Evolutionary conservation across 345 rosid genomes (phyloP).

Genomic region (Euphorbia tirucalli): DNA sequence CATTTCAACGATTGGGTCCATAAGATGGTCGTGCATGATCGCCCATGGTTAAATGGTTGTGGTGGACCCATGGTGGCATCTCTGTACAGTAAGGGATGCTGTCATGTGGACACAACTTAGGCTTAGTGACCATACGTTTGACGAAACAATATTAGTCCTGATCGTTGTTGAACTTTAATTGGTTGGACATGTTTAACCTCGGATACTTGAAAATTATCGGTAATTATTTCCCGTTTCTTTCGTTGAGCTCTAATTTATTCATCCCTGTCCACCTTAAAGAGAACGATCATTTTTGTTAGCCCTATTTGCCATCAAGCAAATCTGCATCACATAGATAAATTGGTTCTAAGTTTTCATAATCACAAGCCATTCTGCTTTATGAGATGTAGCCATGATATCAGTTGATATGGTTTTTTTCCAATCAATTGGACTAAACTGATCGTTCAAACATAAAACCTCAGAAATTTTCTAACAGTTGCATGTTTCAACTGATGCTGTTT

Average conservation of each 20-base stretch:
- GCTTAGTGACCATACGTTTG: background rate
- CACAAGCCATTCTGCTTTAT: background rate
- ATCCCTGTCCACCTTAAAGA: background rate
- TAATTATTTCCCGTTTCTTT: background rate
- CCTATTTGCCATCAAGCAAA: background rate
- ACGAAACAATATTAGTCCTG: background rate
- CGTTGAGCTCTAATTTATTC: background rate
- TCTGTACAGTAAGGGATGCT: background rate
- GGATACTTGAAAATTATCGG: background rate
- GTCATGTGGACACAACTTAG: constrained; percentile 3
- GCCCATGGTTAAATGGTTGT: background rate
- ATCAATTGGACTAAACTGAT: background rate
- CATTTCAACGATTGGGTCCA: constrained; percentile 9
- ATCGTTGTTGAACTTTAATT: background rate
- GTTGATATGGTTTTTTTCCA: background rate
- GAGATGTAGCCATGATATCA: background rate
- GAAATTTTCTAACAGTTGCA: background rate
- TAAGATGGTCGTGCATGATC: background rate
- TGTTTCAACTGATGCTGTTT: background rate
- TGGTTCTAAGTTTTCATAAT: background rate
- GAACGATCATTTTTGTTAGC: background rate
- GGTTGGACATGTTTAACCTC: background rate
- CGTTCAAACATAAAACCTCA: background rate
- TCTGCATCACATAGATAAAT: background rate
- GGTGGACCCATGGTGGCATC: constrained; percentile 6